Conservation (phyloP, 169 alveolate species). For the Theileria orientalis region DNA sequence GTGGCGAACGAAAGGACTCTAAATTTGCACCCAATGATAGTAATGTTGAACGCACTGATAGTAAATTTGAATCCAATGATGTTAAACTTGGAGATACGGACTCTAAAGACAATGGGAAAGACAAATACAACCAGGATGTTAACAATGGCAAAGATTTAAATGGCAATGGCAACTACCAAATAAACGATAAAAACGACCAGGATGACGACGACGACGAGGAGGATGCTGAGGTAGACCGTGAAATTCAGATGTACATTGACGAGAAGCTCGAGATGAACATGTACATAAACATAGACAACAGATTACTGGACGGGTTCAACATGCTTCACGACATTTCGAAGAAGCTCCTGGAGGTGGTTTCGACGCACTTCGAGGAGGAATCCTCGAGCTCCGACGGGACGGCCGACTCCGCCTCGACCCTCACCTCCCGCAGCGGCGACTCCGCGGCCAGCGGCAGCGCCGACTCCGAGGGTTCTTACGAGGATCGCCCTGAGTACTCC, state of each 20-base stretch:
- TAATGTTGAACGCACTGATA: no score
- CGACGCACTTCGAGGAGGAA: neutral
- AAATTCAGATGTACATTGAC: constrained; percentile 5
- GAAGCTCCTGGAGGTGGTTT: neutral
- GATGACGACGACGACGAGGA: neutral
- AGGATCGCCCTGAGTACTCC: constrained; percentile 3
- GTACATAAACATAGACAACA: constrained; percentile 7
- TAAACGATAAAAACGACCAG: neutral
- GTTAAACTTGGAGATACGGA: neutral
- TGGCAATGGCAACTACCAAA: neutral
- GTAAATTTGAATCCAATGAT: no score
- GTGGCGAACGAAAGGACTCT: no score
- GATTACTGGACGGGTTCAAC: constrained; percentile 6
- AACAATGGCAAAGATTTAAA: neutral
- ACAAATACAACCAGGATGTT: neutral
- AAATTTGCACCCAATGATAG: no score
- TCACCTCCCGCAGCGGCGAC: neutral
- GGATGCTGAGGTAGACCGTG: neutral
- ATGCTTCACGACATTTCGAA: constrained; percentile 4
- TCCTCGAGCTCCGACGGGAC: neutral
- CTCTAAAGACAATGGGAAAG: neutral
- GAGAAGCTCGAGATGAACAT: neutral
- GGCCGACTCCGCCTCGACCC: neutral
- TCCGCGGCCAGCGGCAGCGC: neutral
- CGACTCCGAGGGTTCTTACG: neutral